Evolutionary conservation across 768 basidiomycete genomes (phyloP).

Genomic region (Daedalea quercina): DNA sequence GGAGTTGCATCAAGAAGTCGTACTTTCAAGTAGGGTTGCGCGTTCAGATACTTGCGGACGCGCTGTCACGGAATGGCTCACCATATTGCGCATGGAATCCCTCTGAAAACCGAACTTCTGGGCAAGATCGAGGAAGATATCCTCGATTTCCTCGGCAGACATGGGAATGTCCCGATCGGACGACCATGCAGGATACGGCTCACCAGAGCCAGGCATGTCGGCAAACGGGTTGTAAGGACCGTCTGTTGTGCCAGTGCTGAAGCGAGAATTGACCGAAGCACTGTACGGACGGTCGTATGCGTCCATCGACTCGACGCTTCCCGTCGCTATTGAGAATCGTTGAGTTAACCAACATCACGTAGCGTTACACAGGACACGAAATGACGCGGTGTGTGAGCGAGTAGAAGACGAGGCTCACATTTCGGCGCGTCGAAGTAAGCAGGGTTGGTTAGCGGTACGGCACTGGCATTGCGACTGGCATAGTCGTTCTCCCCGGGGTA

Average conservation of each 20-base stretch:
- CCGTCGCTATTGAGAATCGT: conserved; percentile 12
- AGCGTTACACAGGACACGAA: conserved; percentile 6
- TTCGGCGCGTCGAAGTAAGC: conserved; percentile 18
- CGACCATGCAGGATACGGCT: conserved; percentile 94
- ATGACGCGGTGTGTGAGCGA: conserved; percentile 4
- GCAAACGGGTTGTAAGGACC: conserved; percentile 20
- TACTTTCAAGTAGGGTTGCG: conserved; percentile 44
- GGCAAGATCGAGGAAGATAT: conserved; percentile 95
- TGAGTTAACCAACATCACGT: conserved; percentile 5
- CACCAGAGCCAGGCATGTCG: conserved; percentile 26
- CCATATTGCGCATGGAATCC: conserved; percentile 95
- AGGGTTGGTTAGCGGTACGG: conserved; percentile 21
- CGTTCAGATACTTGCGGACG: neutral
- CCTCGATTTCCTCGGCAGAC: conserved; percentile 97
- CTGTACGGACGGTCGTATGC: conserved; percentile 23
- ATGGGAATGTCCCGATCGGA: conserved; percentile 91
- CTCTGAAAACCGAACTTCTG: conserved; percentile 99
- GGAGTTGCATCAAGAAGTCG: conserved; percentile 96
- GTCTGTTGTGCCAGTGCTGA: conserved; percentile 17
- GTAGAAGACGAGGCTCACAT: neutral
- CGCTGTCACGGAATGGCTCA: conserved; percentile 24
- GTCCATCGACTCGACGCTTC: conserved; percentile 24
- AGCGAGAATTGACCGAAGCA: conserved; percentile 27
- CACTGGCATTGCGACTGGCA: conserved; percentile 23
- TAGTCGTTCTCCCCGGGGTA: conserved; percentile 22